Percentiles rank a stretch among this genome's conserved stretches.
Conservation (phyloP, 73 alveolate genomes). For the Symbiodinium natans region DNA sequence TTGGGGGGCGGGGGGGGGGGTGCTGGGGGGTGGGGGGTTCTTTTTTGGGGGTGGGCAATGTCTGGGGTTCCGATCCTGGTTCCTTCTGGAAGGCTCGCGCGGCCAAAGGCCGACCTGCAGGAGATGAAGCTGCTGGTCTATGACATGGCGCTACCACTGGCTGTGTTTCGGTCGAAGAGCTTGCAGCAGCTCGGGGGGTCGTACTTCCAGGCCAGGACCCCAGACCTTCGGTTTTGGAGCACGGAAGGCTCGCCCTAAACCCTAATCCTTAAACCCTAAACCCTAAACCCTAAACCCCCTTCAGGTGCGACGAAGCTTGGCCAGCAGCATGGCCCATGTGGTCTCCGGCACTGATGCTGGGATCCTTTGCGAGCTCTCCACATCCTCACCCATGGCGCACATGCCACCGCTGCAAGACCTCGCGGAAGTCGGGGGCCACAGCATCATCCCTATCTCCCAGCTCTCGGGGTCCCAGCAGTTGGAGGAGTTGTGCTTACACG, state of each 20-base stretch:
- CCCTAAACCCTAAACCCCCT: no score
- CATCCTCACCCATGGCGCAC: constrained; percentile 71
- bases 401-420: constrained; percentile 49
- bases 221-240: no score
- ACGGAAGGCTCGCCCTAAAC: no score
- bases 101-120: constrained; percentile 52
- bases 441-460: constrained; percentile 61
- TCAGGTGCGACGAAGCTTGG: constrained; percentile 50
- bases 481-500: no score
- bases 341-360: neutral
- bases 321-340: constrained; percentile 33
- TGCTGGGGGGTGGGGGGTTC: no score
- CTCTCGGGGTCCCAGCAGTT: constrained; percentile 54
- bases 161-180: constrained; percentile 47
- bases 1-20: no score
- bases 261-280: neutral
- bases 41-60: no score
- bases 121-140: constrained; percentile 33
- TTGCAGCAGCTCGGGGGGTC: constrained; percentile 34
- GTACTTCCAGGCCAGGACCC: constrained; percentile 25
- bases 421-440: constrained; percentile 53
- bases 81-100: constrained; percentile 21
- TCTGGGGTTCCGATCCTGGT: no score
- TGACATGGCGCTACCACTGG: constrained; percentile 53
- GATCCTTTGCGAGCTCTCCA: constrained; percentile 41